A percentile compares a stretch with the other conserved stretches of the same genome.
These are phyloP conservation scores for Fraxinus greggii DNA, from an alignment of 305 asterid species.

Conservation along the genomic window DNA sequence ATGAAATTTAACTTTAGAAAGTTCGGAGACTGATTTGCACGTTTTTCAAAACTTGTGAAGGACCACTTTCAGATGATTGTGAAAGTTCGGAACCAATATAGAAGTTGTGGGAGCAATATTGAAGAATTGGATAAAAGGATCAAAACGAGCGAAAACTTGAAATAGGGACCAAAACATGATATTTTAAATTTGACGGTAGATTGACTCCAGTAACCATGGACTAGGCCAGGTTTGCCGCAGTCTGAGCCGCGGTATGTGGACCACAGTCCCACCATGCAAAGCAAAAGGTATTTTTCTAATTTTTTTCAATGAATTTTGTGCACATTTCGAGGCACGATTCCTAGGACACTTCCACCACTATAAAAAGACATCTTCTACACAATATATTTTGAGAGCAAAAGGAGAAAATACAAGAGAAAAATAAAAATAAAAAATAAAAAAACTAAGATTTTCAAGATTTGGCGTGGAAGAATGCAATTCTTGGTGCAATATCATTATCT, in stretches of 20 bases:
- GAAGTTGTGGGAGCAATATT: neutral
- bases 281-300: neutral
- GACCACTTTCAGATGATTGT: neutral
- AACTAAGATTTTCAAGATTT: no score
- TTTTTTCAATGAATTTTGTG: neutral
- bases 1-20: no score
- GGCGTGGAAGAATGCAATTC: no score
- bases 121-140: constrained; percentile 1
- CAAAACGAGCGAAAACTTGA: neutral
- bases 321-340: neutral
- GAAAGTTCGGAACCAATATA: neutral
- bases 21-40: neutral
- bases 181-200: neutral
- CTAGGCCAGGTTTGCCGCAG: neutral
- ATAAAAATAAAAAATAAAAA: no score
- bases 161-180: neutral
- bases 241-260: neutral
- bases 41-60: neutral
- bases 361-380: neutral
- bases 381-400: neutral
- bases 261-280: neutral
- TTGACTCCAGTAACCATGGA: neutral
- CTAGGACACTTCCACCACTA: neutral
- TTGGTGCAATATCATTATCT: no score
- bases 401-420: neutral